These are phyloP conservation scores for Saccharomycopsis fodiens DNA, from an alignment of 805 yeast genomes.

Conservation along the genomic window DNA sequence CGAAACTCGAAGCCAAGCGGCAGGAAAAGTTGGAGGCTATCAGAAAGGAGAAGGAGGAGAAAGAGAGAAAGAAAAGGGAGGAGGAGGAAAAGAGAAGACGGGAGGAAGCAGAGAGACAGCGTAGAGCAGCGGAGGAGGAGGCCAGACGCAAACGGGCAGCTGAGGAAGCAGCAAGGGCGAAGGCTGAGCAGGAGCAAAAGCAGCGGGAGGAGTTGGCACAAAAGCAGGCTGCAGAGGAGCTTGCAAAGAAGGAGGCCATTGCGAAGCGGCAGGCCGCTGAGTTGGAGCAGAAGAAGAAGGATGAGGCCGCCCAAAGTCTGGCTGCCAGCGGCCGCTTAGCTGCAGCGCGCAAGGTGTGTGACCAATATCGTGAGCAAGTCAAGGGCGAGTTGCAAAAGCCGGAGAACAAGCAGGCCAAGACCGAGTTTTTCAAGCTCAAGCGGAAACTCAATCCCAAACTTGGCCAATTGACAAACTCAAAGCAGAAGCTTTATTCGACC, in stretches of 20 bases:
- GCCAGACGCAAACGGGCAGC: constrained; percentile 15
- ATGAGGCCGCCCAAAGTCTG: no score
- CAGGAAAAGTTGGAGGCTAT: constrained; percentile 7
- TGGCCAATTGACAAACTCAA: constrained; percentile 82
- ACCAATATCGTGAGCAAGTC: constrained; percentile 40
- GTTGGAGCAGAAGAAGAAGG: constrained; percentile 22
- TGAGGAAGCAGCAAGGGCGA: constrained; percentile 20
- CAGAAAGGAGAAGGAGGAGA: constrained; percentile 16
- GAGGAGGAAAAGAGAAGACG: constrained; percentile 1
- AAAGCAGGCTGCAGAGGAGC: constrained; percentile 21
- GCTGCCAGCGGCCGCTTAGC: constrained; percentile 1
- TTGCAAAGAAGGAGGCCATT: constrained; percentile 24
- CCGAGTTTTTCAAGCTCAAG: constrained; percentile 49
- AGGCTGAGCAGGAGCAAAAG: constrained; percentile 21
- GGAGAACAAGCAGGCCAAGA: constrained; percentile 46
- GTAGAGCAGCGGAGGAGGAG: constrained; percentile 20
- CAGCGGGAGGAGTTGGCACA: constrained; percentile 11
- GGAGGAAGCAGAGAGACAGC: constrained; percentile 7
- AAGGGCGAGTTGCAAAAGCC: constrained; percentile 53
- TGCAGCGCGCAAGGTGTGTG: constrained; percentile 36
- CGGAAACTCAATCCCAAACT: constrained; percentile 80
- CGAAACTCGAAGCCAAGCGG: background rate
- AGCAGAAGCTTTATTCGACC: constrained; percentile 46
- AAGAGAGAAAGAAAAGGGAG: constrained; percentile 3
- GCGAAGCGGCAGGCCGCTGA: constrained; percentile 26